Evolutionary conservation across 108 stramenopile genomes (phyloP).

Genomic region (Bacterosira constricta): DNA sequence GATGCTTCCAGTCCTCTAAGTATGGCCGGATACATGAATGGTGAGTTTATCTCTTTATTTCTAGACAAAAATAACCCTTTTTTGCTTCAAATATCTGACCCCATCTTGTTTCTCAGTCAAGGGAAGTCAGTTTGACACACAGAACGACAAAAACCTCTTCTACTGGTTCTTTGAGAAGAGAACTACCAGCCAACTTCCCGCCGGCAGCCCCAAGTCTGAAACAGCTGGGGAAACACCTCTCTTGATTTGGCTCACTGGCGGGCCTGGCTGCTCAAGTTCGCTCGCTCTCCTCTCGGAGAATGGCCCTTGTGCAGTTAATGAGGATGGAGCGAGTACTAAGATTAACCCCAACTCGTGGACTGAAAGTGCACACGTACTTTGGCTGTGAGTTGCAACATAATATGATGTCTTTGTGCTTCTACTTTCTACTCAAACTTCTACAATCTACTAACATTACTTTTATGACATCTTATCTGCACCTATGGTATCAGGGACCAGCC

Average conservation of each 20-base stretch:
- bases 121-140: conserved; percentile 50
- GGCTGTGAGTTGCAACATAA: too few relatives aligned
- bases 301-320: conserved; percentile 94
- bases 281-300: conserved; percentile 94
- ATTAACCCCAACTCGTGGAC: conserved; percentile 95
- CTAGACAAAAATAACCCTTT: too few relatives aligned
- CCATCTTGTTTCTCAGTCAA: conserved; percentile 24
- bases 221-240: conserved; percentile 65
- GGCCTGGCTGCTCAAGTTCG: conserved; percentile 89
- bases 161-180: conserved; percentile 97
- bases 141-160: conserved; percentile 89
- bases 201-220: not conserved
- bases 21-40: conserved; percentile 53
- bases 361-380: conserved; percentile 93
- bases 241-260: conserved; percentile 95
- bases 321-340: conserved; percentile 84
- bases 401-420: too few relatives aligned
- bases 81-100: too few relatives aligned
- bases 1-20: conserved; percentile 43
- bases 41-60: conserved; percentile 15
- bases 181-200: conserved; percentile 30
- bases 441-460: too few relatives aligned
- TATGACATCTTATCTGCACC: too few relatives aligned
- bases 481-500: too few relatives aligned
- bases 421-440: too few relatives aligned